Evolutionary conservation across 805 yeast genomes (phyloP), one percentile per base, ranked within the genome.

Genomic region (Debaryomyces prosopidis): DNA sequence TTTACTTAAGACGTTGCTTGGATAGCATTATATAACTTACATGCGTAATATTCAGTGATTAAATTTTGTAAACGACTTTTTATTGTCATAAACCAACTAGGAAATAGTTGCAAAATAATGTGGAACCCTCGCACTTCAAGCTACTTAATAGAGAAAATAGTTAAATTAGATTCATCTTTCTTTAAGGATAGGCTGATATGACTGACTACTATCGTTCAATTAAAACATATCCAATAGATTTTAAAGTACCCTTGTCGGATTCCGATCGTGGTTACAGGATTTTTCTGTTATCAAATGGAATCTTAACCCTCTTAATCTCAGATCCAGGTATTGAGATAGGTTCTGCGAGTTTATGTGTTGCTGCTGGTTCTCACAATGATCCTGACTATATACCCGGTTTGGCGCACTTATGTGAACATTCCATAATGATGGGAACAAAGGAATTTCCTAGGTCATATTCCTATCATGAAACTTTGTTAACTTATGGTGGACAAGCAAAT

Each of bases 341-440:
- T 3, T 77, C 94, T 0, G 84, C 87, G 15, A 82, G 96, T 1
- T 55, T 92, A 5, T 79, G 88, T 32, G 89, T 90, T 1, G 84
- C 84, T 3, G 72, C 88, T 0, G 99, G 99, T 7, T 83, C 96
- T 1, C 84, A 82, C 56, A 74, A 82, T 39, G 97, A 92, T 52
- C 92, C 96, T 0, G 70, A 67, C 5, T 75, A 74, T 4, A 53
- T 85, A 1, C 82, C 82, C 0, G 99, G 99, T 0, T 59, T 92
- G 31, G 98, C 98, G 0, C 99, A 92, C 68, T 42, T 60, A 45
- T 47, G 62, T 48, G 62, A 63, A 46, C 62, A 58, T 46, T 38
- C 59, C 48, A 43, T 61, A 19, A 69, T 59, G 50, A 50, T 56
- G 44, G 87, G 85, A 2, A 79, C 87, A 0, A 80, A 76, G 53